phyloP scores from a whole-genome alignment of 2,329 filamentous ascomycete species.

The Ophiocordyceps sinensis region DNA sequence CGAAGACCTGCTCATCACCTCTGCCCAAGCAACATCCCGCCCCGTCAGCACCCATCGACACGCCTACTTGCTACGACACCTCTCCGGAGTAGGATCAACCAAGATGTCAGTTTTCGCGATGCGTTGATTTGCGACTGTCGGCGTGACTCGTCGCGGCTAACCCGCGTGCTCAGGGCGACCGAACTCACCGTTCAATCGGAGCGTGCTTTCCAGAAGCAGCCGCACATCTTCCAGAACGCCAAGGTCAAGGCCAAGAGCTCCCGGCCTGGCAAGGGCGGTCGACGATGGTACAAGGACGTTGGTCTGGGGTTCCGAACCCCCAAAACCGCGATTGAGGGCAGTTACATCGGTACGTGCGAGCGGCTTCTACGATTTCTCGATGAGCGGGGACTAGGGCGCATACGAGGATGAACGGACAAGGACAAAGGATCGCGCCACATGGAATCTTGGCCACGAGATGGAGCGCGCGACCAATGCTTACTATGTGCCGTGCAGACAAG shows the following conservation, averaged over 20 bases:
- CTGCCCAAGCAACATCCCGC: constrained; percentile 19
- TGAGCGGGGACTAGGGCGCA: not conserved
- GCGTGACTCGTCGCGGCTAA: constrained; percentile 12
- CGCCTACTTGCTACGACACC: constrained; percentile 23
- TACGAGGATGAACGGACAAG: not conserved
- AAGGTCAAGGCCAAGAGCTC: constrained; percentile 79
- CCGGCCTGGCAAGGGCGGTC: constrained; percentile 80
- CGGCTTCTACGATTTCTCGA: not conserved
- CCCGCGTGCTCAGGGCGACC: constrained; percentile 62
- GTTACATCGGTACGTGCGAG: constrained; percentile 83
- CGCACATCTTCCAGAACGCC: constrained; percentile 98
- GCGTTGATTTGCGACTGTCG: constrained; percentile 7
- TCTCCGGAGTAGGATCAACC: constrained; percentile 25
- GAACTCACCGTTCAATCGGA: constrained; percentile 99
- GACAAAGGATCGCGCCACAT: not conserved
- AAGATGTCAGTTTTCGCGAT: constrained; percentile 24
- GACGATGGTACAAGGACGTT: constrained; percentile 98
- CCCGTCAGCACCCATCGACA: constrained; percentile 22
- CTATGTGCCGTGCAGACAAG: constrained; percentile 60
- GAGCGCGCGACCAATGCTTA: constrained; percentile 8
- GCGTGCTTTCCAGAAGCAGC: constrained; percentile 99
- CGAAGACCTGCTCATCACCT: constrained; percentile 21
- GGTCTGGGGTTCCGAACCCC: constrained; percentile 98
- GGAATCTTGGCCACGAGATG: not conserved
- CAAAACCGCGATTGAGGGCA: constrained; percentile 96